Evolutionary conservation across 345 rosid species (phyloP).

Genomic region (Garcia nutans): DNA sequence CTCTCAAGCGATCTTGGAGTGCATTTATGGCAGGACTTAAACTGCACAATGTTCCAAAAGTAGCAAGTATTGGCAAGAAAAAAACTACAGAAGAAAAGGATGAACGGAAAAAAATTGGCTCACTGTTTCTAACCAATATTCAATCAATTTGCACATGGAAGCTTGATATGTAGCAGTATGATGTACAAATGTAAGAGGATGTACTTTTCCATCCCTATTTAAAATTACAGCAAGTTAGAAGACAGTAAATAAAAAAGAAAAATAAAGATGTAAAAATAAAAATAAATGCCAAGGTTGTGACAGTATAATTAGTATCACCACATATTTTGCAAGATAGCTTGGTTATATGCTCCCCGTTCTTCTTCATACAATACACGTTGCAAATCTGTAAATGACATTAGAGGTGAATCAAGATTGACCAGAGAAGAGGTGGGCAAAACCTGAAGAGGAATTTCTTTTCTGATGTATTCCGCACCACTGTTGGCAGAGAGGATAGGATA

Average conservation of each 20-base stretch:
- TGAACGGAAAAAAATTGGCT: constrained; percentile 10
- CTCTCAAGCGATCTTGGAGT: constrained; percentile 82
- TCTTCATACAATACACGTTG: constrained; percentile 87
- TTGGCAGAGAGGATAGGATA: constrained; percentile 21
- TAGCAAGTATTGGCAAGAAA: not conserved
- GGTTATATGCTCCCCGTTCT: constrained; percentile 79
- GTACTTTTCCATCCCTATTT: constrained; percentile 70
- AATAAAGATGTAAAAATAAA: constrained; percentile 8
- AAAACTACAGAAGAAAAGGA: constrained; percentile 11
- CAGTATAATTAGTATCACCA: constrained; percentile 42
- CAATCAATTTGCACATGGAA: constrained; percentile 92
- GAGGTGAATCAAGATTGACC: constrained; percentile 71
- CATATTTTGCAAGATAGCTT: constrained; percentile 66
- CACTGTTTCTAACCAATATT: constrained; percentile 69
- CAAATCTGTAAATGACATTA: constrained; percentile 75
- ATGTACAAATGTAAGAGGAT: constrained; percentile 86
- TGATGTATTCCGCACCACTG: constrained; percentile 81
- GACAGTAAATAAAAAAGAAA: not conserved
- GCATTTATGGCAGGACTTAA: constrained; percentile 87
- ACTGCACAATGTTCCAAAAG: constrained; percentile 38
- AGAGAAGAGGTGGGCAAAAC: constrained; percentile 72
- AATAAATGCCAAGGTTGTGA: constrained; percentile 1
- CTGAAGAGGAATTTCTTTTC: constrained; percentile 86
- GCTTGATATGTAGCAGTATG: constrained; percentile 96
- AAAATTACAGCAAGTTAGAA: constrained; percentile 26